Percentiles rank a stretch among this genome's conserved stretches.
Conservation (phyloP, 139 green algal species). For the Ulvella scutata region DNA sequence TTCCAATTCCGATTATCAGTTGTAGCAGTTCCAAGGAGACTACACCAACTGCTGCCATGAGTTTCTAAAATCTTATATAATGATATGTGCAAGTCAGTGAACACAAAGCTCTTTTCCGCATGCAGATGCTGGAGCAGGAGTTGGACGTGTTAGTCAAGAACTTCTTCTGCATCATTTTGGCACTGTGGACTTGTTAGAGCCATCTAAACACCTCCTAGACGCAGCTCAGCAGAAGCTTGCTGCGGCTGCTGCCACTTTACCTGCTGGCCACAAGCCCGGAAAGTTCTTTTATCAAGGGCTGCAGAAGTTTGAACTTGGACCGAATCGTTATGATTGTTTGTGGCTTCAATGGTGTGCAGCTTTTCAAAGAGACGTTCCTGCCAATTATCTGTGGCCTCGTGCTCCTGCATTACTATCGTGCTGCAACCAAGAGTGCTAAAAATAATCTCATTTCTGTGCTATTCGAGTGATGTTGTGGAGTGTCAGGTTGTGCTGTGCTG, state of each 20-base stretch:
- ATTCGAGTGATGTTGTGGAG: too few relatives aligned
- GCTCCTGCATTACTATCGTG: too few relatives aligned
- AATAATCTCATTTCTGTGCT: too few relatives aligned
- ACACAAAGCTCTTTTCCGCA: too few relatives aligned
- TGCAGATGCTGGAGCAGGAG: slow-evolving; percentile 82
- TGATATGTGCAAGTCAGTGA: too few relatives aligned
- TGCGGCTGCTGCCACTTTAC: neutral
- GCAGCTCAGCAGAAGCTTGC: slow-evolving; percentile 12
- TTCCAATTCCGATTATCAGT: too few relatives aligned
- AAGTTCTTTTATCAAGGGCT: slow-evolving; percentile 17
- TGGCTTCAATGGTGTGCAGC: slow-evolving; percentile 41
- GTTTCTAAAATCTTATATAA: too few relatives aligned
- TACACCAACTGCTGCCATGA: too few relatives aligned
- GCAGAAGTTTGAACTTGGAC: slow-evolving; percentile 18
- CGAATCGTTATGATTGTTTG: slow-evolving; percentile 36
- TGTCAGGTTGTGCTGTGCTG: too few relatives aligned
- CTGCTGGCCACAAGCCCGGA: slow-evolving; percentile 6
- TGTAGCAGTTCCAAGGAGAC: too few relatives aligned
- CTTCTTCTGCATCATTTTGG: slow-evolving; percentile 76
- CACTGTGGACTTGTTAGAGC: slow-evolving; percentile 78
- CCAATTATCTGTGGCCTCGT: too few relatives aligned
- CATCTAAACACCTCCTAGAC: slow-evolving; percentile 45
- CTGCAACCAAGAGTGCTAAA: too few relatives aligned
- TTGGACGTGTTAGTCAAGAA: slow-evolving; percentile 73
- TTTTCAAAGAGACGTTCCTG: neutral